Evolutionary conservation across 345 rosid genomes (phyloP).

Genomic region (Anastatica hierochuntica): DNA sequence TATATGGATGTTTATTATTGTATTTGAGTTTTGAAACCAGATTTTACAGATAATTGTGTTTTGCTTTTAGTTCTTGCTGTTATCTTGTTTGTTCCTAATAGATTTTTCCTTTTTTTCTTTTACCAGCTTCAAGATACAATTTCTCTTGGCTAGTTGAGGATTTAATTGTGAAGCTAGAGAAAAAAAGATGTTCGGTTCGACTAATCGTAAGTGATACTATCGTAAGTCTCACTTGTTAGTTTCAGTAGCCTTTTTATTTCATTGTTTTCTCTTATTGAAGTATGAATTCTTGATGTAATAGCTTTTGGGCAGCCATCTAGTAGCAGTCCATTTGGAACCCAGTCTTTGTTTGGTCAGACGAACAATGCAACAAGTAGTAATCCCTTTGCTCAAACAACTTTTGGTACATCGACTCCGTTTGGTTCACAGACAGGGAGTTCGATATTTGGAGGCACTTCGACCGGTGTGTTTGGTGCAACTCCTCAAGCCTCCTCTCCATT

Average conservation of each 20-base stretch:
- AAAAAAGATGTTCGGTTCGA: slow-evolving; percentile 46
- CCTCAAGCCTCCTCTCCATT: slow-evolving; percentile 65
- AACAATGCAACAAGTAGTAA: slow-evolving; percentile 49
- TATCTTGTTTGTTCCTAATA: not conserved
- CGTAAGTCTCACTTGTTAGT: not conserved
- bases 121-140: slow-evolving; percentile 1
- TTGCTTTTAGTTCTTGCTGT: not conserved
- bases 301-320: slow-evolving; percentile 79
- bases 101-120: not conserved
- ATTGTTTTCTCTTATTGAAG: not conserved
- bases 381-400: slow-evolving; percentile 77
- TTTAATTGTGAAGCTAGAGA: slow-evolving; percentile 3
- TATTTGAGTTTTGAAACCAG: not conserved
- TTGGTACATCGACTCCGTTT: slow-evolving; percentile 65
- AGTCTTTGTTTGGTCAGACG: slow-evolving; percentile 68
- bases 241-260: not conserved
- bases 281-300: slow-evolving; percentile 20
- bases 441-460: slow-evolving; percentile 78
- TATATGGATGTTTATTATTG: not conserved
- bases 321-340: slow-evolving; percentile 73
- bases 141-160: slow-evolving; percentile 8
- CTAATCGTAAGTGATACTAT: slow-evolving; percentile 37
- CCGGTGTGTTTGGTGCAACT: slow-evolving; percentile 83
- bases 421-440: slow-evolving; percentile 75
- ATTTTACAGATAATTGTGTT: not conserved